Evolutionary conservation across 139 green algal genomes (phyloP).

Genomic region (Bryopsis sp.): DNA sequence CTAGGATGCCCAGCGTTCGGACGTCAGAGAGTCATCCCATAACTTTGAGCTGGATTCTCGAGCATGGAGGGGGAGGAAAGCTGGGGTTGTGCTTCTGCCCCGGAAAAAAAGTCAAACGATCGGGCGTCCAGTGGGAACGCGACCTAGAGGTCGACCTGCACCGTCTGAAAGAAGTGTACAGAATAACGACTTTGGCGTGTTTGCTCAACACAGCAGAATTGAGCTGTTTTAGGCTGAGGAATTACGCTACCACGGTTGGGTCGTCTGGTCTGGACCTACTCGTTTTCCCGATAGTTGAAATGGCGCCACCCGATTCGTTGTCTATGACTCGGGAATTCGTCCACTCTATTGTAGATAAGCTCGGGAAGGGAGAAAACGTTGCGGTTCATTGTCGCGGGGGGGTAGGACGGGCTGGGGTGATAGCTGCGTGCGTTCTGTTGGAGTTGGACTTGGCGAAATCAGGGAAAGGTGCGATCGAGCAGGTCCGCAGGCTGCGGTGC

Average conservation of each 20-base stretch:
- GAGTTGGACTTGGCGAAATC: slow-evolving; percentile 5
- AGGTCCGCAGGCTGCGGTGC: slow-evolving; percentile 28
- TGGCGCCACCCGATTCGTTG: slow-evolving; percentile 22
- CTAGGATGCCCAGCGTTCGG: too few species aligned
- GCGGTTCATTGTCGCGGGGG: slow-evolving; percentile 27
- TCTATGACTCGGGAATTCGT: slow-evolving; percentile 7
- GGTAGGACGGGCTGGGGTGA: slow-evolving; percentile 30
- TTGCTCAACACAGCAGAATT: slow-evolving; percentile 29
- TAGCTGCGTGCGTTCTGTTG: slow-evolving; percentile 30
- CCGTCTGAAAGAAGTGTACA: slow-evolving; percentile 15
- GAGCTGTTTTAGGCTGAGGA: slow-evolving; percentile 19
- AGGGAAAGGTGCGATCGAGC: slow-evolving; percentile 22
- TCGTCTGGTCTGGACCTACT: slow-evolving; percentile 17
- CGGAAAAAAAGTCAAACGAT: slow-evolving; percentile 24
- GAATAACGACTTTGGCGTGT: slow-evolving; percentile 20
- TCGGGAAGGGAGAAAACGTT: not conserved
- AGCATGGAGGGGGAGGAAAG: slow-evolving; percentile 13
- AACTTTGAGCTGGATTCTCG: slow-evolving; percentile 14
- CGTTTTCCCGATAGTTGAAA: slow-evolving; percentile 32
- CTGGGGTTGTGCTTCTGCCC: slow-evolving; percentile 29
- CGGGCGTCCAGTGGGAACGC: slow-evolving; percentile 16
- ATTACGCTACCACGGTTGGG: slow-evolving; percentile 16
- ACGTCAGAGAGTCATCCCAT: slow-evolving; percentile 20
- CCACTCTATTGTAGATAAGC: slow-evolving; percentile 12
- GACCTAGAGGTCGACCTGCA: slow-evolving; percentile 17